Evolutionary conservation across 2,329 filamentous ascomycete species (phyloP).

Genomic region (Diplodia corticola): DNA sequence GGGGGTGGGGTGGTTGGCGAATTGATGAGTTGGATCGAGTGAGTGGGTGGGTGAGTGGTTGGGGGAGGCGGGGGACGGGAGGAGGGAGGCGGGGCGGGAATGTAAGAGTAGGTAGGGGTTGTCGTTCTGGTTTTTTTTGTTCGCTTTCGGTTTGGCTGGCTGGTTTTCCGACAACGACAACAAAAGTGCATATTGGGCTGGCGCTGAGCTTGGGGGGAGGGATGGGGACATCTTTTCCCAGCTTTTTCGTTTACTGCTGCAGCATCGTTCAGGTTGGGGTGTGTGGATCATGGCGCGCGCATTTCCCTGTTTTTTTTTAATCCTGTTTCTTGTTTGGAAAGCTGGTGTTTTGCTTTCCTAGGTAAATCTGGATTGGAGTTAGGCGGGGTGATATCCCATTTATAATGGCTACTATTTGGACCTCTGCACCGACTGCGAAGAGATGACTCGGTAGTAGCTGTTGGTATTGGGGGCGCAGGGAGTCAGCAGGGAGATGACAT

Average conservation of each 20-base stretch:
- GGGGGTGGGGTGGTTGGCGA: constrained; percentile 8
- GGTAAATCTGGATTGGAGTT: neutral
- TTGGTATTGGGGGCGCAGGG: neutral
- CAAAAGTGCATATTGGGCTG: neutral
- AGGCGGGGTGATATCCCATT: neutral
- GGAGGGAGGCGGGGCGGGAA: neutral
- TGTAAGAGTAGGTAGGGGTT: neutral
- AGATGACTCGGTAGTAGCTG: neutral
- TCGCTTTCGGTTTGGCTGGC: neutral
- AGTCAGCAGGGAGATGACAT: neutral
- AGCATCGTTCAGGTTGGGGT: neutral
- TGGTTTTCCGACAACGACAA: too few relatives aligned
- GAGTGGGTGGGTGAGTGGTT: neutral
- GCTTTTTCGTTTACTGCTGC: neutral
- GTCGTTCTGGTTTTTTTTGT: neutral
- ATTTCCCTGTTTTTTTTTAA: neutral
- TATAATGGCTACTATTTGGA: neutral
- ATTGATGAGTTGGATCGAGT: neutral
- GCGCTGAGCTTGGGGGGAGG: neutral
- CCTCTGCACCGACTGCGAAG: neutral
- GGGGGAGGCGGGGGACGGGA: neutral
- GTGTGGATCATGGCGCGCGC: neutral
- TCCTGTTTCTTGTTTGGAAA: neutral
- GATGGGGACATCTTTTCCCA: neutral
- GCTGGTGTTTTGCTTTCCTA: neutral